phyloP scores from a whole-genome alignment of 2,329 filamentous ascomycete genomes.

The Colletotrichum higginsianum region DNA sequence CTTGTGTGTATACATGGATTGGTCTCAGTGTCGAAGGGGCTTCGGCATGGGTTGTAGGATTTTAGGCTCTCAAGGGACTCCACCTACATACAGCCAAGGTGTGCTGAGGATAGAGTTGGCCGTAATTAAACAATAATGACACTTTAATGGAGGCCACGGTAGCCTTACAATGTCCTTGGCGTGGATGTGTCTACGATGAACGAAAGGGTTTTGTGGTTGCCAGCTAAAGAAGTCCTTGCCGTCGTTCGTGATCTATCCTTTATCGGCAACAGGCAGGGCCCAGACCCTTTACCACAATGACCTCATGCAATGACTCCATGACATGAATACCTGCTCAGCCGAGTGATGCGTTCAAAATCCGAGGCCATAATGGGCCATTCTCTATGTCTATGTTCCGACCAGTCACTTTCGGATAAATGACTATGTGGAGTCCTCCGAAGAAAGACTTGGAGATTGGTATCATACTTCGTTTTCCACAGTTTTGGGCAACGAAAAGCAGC shows the following conservation, averaged over 20 bases:
- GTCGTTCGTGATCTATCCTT: background rate
- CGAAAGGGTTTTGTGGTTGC: background rate
- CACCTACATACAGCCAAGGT: background rate
- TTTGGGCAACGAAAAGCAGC: too few relatives aligned
- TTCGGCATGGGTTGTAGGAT: conserved; percentile 6
- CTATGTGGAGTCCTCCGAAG: too few relatives aligned
- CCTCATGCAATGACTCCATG: background rate
- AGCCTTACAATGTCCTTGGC: background rate
- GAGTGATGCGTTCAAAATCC: background rate
- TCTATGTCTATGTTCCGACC: background rate
- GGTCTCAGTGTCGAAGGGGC: conserved; percentile 12
- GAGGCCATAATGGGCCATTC: background rate
- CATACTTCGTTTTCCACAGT: too few relatives aligned
- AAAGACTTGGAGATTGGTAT: too few relatives aligned
- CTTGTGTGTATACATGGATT: conserved; percentile 7
- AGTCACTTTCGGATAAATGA: background rate
- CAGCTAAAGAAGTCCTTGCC: background rate
- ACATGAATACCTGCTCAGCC: background rate
- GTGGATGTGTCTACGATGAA: background rate
- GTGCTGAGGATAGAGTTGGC: background rate
- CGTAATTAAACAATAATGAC: background rate
- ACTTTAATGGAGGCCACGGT: too few relatives aligned
- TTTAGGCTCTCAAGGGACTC: background rate
- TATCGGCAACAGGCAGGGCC: background rate
- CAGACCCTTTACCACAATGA: background rate